Base-by-base conservation (phyloP, 371 early-diverging fungal genomes). In the Pancytospora philotis region DNA sequence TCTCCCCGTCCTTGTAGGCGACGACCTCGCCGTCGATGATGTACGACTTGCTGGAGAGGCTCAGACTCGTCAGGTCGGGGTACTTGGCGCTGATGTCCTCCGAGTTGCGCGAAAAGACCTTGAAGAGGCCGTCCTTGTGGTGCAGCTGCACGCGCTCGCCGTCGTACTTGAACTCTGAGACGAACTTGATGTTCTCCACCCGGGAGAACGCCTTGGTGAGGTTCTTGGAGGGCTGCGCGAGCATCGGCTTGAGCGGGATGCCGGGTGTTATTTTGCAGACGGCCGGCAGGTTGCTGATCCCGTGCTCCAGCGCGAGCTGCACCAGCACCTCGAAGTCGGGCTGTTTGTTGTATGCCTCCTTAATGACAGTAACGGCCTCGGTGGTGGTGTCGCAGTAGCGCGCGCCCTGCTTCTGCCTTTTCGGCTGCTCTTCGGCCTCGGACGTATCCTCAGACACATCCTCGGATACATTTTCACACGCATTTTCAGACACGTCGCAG, bases 141-240 rank as follows among this genome's bases (percentile, higher is more conserved):
- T 79, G 76, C 71, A 87, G 87, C 85, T 98, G 99, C 19, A 93
- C 93, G 57, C 99, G 85, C 83, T 99, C 98, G 25, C 99, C 99
- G 75, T 99, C 99, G 76, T 99, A 99, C 80, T 99, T 99, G 83
- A 87, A 95, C 80, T 99, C 99, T 71, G 93, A 95, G 1, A 92
- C 91, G 72, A 97, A 97, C 45, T 65, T 51, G 4, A 45, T 34
- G 13, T 68, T 60, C 48, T 77, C 74, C 8, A 70, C 68, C 36
- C 53, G 63, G 45, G 69, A 86, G 81, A 95, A 78, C 2, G 93
- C 91, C 57, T 92, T 92, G 0, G 87, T 86, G 8, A 97, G 80
- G 53, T 87, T 85, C 79, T 95, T 96, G 39, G 93, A 92, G 1
- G 98, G 95, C 80, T 93, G 92, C 0, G 99, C 98, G 74, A 99